phyloP scores from a whole-genome alignment of 306 rosid species.

The Benincasa hispida region DNA sequence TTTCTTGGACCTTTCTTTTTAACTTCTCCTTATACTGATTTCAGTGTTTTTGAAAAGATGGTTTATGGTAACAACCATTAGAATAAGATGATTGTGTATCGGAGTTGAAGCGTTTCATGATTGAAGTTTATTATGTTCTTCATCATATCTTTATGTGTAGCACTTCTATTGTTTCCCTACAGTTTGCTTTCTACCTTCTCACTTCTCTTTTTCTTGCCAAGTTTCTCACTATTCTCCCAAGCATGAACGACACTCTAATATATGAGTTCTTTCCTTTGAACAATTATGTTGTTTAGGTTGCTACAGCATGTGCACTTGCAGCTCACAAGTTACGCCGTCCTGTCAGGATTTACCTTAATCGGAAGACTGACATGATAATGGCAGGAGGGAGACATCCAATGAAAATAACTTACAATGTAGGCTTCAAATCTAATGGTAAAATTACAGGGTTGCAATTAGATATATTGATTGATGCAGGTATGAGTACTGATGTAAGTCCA shows the following conservation, averaged over 20 bases:
- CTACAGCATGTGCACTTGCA: slow-evolving; percentile 82
- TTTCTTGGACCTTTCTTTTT: too few species aligned
- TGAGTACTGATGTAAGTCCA: slow-evolving; percentile 49
- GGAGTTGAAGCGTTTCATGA: not conserved
- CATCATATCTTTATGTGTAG: not conserved
- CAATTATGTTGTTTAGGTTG: slow-evolving; percentile 38
- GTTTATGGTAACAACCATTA: too few species aligned
- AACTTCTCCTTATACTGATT: too few species aligned
- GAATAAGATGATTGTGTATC: not conserved
- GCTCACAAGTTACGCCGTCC: slow-evolving; percentile 67
- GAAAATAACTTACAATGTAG: slow-evolving; percentile 73
- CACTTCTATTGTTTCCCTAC: not conserved
- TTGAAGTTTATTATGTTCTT: not conserved
- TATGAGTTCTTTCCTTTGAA: not conserved
- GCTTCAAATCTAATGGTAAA: slow-evolving; percentile 77
- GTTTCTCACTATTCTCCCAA: not conserved
- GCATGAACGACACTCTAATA: not conserved
- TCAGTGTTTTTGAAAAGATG: too few species aligned
- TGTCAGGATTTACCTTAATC: slow-evolving; percentile 65
- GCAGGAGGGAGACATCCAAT: slow-evolving; percentile 98
- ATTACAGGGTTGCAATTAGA: slow-evolving; percentile 66
- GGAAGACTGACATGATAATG: slow-evolving; percentile 86
- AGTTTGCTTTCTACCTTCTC: not conserved
- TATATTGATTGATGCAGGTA: slow-evolving; percentile 72
- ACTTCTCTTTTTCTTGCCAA: not conserved